phyloP scores from a whole-genome alignment of 306 rosid genomes.

The Dalbergia oliveri region DNA sequence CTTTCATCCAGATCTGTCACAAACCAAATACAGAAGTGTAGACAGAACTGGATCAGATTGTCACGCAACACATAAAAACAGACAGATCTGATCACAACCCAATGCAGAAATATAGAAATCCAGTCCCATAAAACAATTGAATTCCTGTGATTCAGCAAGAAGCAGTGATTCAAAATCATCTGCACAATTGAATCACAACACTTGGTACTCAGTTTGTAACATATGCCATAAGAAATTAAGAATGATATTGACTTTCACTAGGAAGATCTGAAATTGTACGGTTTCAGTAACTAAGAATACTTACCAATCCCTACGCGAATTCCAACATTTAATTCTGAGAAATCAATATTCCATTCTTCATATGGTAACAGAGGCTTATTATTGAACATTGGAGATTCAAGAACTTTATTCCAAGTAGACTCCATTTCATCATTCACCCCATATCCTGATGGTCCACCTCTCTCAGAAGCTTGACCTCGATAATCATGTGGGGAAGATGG shows the following conservation, averaged over 20 bases:
- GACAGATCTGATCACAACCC: no score
- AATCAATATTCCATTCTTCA: constrained; percentile 94
- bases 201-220: neutral
- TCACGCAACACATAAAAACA: no score
- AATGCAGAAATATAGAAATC: no score
- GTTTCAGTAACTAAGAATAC: constrained; percentile 44
- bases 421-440: constrained; percentile 67
- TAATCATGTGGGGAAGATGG: constrained; percentile 96
- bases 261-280: constrained; percentile 1
- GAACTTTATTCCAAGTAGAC: constrained; percentile 85
- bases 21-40: no score
- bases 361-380: constrained; percentile 83
- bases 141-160: no score
- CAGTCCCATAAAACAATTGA: no score
- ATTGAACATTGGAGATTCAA: constrained; percentile 76
- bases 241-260: constrained; percentile 12
- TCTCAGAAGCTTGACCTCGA: constrained; percentile 69
- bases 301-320: constrained; percentile 97
- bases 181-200: no score
- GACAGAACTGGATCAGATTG: no score
- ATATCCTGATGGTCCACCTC: constrained; percentile 64
- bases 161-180: no score
- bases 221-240: neutral
- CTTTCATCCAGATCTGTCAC: no score
- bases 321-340: constrained; percentile 89